Percentiles rank a stretch among this genome's conserved stretches.
phyloP scores from a whole-genome alignment of 2,329 filamentous ascomycete species.

The Byssoonygena ceratinophila region DNA sequence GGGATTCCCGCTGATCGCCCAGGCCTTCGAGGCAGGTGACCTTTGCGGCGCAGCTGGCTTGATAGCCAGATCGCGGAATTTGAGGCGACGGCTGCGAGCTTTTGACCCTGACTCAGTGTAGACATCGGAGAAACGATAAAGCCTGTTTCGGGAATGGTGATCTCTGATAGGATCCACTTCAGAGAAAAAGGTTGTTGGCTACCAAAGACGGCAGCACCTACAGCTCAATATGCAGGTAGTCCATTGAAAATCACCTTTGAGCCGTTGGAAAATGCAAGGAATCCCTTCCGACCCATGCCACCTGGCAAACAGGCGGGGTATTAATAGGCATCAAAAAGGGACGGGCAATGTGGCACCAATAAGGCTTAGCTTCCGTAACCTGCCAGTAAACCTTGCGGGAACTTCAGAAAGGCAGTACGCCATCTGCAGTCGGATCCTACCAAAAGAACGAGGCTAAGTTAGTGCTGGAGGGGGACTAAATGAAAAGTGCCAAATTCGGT shows the following conservation, averaged over 20 bases:
- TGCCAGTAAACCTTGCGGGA: background rate
- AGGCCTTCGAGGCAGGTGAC: background rate
- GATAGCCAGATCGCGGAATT: background rate
- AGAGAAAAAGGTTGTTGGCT: background rate
- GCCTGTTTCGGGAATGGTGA: background rate
- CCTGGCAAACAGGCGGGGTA: constrained; percentile 16
- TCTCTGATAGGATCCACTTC: background rate
- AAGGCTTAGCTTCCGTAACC: background rate
- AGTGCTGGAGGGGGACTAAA: background rate
- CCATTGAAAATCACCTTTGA: background rate
- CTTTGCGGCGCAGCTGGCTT: background rate
- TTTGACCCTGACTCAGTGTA: background rate
- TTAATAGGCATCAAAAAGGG: constrained; percentile 2
- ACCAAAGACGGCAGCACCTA: constrained; percentile 8
- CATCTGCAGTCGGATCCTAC: background rate
- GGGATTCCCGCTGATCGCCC: background rate
- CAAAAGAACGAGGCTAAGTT: constrained; percentile 2
- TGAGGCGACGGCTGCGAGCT: background rate
- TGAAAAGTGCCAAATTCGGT: background rate
- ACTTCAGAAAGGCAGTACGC: background rate
- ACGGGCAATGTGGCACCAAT: constrained; percentile 17
- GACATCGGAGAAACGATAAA: background rate
- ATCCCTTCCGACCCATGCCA: constrained; percentile 9
- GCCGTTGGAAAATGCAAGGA: background rate
- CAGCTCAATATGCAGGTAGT: background rate